Evolutionary conservation across 176 grass and related monocot species (phyloP).

Genomic region (Guadua angustifolia): DNA sequence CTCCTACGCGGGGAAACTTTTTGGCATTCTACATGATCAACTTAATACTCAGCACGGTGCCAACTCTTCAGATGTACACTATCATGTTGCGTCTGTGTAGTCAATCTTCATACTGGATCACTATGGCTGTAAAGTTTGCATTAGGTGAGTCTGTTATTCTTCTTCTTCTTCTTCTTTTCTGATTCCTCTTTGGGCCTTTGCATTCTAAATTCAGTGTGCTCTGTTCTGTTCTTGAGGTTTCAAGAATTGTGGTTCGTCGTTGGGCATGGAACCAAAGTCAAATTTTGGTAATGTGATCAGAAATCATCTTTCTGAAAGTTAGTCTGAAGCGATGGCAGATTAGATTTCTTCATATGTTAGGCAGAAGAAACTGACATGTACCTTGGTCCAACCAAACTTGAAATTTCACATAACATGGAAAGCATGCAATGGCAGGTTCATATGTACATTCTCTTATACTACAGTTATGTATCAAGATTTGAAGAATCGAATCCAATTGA

Average conservation of each 20-base stretch:
- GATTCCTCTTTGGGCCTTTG: not conserved
- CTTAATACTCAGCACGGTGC: constrained; percentile 61
- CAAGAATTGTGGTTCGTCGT: not conserved
- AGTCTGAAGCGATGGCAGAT: not conserved
- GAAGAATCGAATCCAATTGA: not conserved
- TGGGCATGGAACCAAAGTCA: not conserved
- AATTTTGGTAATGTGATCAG: not conserved
- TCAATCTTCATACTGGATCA: constrained; percentile 83
- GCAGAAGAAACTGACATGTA: not conserved
- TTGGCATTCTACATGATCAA: constrained; percentile 87
- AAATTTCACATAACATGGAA: constrained; percentile 5
- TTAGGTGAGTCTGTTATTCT: not conserved
- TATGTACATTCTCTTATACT: not conserved
- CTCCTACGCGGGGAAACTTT: constrained; percentile 91
- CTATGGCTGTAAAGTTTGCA: constrained; percentile 64
- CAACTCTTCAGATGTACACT: constrained; percentile 66
- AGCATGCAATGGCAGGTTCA: not conserved
- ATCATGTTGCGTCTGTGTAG: constrained; percentile 76
- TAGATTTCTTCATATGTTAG: constrained; percentile 21
- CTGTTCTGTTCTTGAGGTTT: not conserved
- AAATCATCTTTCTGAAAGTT: constrained; percentile 25
- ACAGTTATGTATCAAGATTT: constrained; percentile 9
- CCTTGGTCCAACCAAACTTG: not conserved
- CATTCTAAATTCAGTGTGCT: not conserved
- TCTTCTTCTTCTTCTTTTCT: no score